Base-by-base conservation (phyloP, 116 monocot species). In the Trichopus zeylanicus region DNA sequence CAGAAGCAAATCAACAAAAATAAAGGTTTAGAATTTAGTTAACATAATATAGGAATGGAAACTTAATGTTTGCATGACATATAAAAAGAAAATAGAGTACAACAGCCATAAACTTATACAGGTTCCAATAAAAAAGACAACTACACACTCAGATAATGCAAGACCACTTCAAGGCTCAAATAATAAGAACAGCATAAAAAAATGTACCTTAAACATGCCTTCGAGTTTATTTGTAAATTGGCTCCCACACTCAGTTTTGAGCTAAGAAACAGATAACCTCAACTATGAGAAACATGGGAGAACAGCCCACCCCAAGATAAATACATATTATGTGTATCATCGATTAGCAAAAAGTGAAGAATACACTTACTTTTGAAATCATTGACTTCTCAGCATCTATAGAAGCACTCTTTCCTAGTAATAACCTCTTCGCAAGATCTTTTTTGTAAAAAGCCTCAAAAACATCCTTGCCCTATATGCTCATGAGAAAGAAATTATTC, bases 331-430 rank as follows among this genome's bases (percentile, higher is more conserved):
- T 7, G 21, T 21, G 3, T 1, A 49, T 21, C 3, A 49, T 22
- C 19, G 1, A n/a, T 49, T 24, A 7, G 22, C 49, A 19, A 20
- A 21, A 4, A 21, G 8, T 1, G 9, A 20, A 49, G 23, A 24
- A 49, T 21, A 4, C 19, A 49, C 23, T 67, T 84, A 92, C 99
- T 70, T 99, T 99, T 56, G 92, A 78, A 29, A 99, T 99, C 92
- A 99, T 99, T n/a, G 99, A 99, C 63, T 99, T 99, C 65, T 99
- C 99, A 18, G 99, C 99, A 83, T 99, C 99, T 71, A 99, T 92
- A 25, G 99, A 99, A 26, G 99, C 99, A 57, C 99, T 99, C 78
- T 99, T 99, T 33, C 99, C 99, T 49, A 99, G 59, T 42, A 99
- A 64, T 53, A 99, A 73, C 64, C 99, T 82, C 69, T 99, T 99